Evolutionary conservation across 768 basidiomycete species (phyloP).

Genomic region (Russula earlei): DNA sequence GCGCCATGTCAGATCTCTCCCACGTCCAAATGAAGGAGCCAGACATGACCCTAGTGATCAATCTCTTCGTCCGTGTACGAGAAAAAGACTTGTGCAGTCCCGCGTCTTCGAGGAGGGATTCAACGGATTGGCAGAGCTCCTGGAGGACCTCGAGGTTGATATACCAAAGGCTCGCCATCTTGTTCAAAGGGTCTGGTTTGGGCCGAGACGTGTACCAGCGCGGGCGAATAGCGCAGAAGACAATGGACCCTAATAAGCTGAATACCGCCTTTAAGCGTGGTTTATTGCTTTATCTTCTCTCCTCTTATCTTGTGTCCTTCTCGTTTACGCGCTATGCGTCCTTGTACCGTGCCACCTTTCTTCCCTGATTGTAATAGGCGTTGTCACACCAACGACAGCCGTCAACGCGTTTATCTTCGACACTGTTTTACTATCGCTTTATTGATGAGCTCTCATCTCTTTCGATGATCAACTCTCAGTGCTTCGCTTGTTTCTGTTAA

Average conservation of each 20-base stretch:
- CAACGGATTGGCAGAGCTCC: constrained; percentile 52
- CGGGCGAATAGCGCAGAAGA: constrained; percentile 50
- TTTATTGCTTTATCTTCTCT: neutral
- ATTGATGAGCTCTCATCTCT: too few species aligned
- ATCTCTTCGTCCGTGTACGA: constrained; percentile 57
- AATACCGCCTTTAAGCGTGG: constrained; percentile 24
- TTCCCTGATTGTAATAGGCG: too few species aligned
- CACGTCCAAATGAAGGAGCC: constrained; percentile 74
- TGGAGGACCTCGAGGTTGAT: constrained; percentile 87
- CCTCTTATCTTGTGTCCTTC: too few species aligned
- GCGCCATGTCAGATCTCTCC: too few species aligned
- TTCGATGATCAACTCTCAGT: too few species aligned
- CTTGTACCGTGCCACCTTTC: too few species aligned
- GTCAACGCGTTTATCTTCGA: too few species aligned
- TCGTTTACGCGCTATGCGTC: too few species aligned
- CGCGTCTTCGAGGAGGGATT: constrained; percentile 70
- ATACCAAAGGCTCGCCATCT: constrained; percentile 79
- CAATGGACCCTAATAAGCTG: constrained; percentile 49
- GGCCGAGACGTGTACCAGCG: constrained; percentile 47
- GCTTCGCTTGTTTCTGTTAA: too few species aligned
- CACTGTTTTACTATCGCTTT: constrained; percentile 1
- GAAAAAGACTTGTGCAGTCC: constrained; percentile 51
- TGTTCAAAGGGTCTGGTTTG: constrained; percentile 62
- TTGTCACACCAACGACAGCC: too few species aligned
- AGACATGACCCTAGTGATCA: constrained; percentile 64